A percentile compares a stretch with the other conserved stretches of the same genome.
phyloP scores from a whole-genome alignment of 2,329 filamentous ascomycete species.

The Colletotrichum gloeosporioides region DNA sequence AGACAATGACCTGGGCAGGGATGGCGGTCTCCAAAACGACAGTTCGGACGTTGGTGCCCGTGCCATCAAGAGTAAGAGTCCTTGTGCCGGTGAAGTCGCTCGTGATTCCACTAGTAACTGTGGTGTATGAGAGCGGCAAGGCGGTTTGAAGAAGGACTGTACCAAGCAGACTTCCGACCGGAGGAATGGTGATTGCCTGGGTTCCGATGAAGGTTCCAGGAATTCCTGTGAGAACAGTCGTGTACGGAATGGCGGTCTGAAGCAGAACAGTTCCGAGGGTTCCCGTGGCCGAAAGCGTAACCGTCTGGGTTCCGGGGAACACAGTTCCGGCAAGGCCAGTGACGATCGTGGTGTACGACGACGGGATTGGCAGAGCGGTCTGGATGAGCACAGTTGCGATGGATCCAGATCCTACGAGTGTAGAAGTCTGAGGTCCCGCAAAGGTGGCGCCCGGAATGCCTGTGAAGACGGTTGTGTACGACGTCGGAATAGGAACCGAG shows the following conservation, averaged over 20 bases:
- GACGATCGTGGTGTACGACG: neutral
- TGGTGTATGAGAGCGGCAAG: neutral
- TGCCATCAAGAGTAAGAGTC: neutral
- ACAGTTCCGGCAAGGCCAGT: neutral
- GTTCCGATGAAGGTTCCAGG: neutral
- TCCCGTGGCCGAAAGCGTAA: neutral
- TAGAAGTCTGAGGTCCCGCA: neutral
- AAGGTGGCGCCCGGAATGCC: neutral
- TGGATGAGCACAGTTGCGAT: neutral
- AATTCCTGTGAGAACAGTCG: neutral
- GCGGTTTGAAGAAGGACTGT: slow-evolving; percentile 6
- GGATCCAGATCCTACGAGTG: neutral
- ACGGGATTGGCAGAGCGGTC: neutral
- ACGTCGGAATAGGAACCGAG: neutral
- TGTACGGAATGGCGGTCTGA: neutral
- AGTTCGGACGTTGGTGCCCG: neutral
- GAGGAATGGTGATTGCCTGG: neutral
- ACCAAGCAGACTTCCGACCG: neutral
- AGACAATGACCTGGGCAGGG: neutral
- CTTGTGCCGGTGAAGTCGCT: neutral
- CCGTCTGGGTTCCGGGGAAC: neutral
- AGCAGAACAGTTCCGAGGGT: neutral
- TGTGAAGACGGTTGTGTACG: neutral
- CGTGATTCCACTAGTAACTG: neutral
- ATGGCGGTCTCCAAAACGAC: neutral